Base-by-base conservation (phyloP, 441 rosid species). In the Mallotus repandus region DNA sequence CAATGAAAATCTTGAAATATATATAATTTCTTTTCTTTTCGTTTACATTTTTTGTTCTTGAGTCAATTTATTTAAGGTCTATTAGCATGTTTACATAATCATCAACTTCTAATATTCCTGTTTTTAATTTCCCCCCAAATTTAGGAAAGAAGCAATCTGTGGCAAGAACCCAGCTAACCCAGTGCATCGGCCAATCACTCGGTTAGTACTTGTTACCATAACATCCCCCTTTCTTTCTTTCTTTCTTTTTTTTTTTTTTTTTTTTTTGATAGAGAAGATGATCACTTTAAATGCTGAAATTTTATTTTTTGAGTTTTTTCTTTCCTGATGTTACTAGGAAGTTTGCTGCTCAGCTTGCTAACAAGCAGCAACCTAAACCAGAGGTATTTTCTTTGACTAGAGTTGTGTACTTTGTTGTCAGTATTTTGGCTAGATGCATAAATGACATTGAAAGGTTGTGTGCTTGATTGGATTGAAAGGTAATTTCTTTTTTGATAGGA, bases 171-270 rank as follows among this genome's bases (percentile, higher is more conserved):
- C 84, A 70, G 77, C 82, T 32, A 73, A 81, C 59, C 90, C 89
- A 8, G 77, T 70, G 53, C 93, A 92, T 78, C 88, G 99, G 70
- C 98, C 99, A n/a, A 74, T 95, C 63, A 95, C 99, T 54, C 91
- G 99, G 97, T 92, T 68, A 74, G 86, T 29, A 29, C 32, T 29
- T 29, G 32, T 29, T 29, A 29, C 32, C 32, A 29, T 29, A 29
- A 29, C 32, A 29, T 1, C 1, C 32, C 32, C 3, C 3, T 2
- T 29, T 25, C 29, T 25, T 25, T 25, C 29, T 25, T 25, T 25
- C 29, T 25, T 25, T 25, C 29, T 25, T 2, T n/a, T 25, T 25
- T 1, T 25, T 25, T 25, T 70, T 54, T 11, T 58, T 35, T 29
- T 70, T 64, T 69, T 1, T 61, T 12, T 21, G 32, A 19, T 16